These are phyloP conservation scores for Melampsora larici-populina DNA, from an alignment of 1,284 basidiomycete species.

Conservation along the genomic window DNA sequence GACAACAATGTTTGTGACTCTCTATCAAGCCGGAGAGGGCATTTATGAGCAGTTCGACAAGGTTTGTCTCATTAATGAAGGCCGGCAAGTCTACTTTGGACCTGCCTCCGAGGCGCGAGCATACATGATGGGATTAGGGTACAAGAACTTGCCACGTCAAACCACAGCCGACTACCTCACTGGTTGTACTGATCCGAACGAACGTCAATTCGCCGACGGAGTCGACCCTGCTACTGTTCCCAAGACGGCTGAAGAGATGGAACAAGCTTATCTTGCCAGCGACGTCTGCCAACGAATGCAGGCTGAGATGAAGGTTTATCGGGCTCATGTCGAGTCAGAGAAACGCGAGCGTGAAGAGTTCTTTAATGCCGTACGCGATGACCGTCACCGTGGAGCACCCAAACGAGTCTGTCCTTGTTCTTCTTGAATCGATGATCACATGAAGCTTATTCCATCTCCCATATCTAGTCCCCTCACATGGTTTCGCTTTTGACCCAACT, in stretches of 20 bases:
- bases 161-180: constrained; percentile 61
- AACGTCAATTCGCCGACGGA: constrained; percentile 53
- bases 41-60: no score
- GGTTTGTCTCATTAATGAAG: constrained; percentile 68
- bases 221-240: constrained; percentile 48
- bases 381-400: neutral
- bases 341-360: neutral
- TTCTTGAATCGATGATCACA: neutral
- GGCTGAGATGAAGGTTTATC: constrained; percentile 63
- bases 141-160: constrained; percentile 60
- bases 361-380: neutral
- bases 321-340: neutral
- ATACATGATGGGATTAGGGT: constrained; percentile 77
- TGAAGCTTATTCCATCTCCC: constrained; percentile 54
- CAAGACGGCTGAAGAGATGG: constrained; percentile 54
- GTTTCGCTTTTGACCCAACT: constrained; percentile 74
- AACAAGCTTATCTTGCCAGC: constrained; percentile 64
- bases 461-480: constrained; percentile 79
- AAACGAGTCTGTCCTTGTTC: neutral
- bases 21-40: constrained; percentile 64
- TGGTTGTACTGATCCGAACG: constrained; percentile 56
- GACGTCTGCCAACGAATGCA: constrained; percentile 59
- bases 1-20: constrained; percentile 51
- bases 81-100: constrained; percentile 78
- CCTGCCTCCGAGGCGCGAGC: constrained; percentile 66